A percentile compares a stretch with the other conserved stretches of the same genome.
Conservation (phyloP, 257 asterid genomes). For the Scutellaria barbata region DNA sequence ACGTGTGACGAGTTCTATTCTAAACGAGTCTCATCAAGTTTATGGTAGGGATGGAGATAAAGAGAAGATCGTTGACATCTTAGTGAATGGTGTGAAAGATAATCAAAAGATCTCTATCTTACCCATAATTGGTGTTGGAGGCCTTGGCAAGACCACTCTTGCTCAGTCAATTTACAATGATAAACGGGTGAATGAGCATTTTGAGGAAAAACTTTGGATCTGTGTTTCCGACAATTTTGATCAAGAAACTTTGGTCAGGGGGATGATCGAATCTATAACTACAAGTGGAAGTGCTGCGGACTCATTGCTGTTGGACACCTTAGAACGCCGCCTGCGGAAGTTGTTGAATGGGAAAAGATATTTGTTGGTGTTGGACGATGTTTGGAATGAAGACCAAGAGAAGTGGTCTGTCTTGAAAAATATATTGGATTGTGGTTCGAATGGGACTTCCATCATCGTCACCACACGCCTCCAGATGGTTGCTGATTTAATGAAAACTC, state of each 20-base stretch:
- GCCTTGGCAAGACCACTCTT: slow-evolving; percentile 38
- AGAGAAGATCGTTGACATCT: slow-evolving; percentile 32
- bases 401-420: slow-evolving; percentile 37
- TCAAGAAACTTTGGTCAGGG: neutral
- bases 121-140: slow-evolving; percentile 33
- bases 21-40: slow-evolving; percentile 28
- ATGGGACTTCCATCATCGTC: slow-evolving; percentile 32
- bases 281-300: neutral
- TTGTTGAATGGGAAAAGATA: slow-evolving; percentile 34
- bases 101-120: too few species aligned
- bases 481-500: slow-evolving; percentile 26
- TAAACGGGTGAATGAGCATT: slow-evolving; percentile 18
- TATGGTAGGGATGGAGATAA: slow-evolving; percentile 37
- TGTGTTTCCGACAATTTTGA: slow-evolving; percentile 48
- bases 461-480: slow-evolving; percentile 38
- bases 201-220: slow-evolving; percentile 37
- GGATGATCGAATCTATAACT: slow-evolving; percentile 25
- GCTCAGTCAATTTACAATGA: slow-evolving; percentile 39
- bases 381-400: slow-evolving; percentile 29
- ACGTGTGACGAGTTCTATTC: slow-evolving; percentile 43
- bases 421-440: slow-evolving; percentile 34
- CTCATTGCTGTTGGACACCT: slow-evolving; percentile 24
- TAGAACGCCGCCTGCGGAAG: slow-evolving; percentile 23
- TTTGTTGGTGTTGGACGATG: slow-evolving; percentile 39
- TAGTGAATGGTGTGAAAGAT: too few species aligned